These are phyloP conservation scores for Triticum dicoccoides DNA, from an alignment of 176 grass and related monocot genomes.

Conservation along the genomic window DNA sequence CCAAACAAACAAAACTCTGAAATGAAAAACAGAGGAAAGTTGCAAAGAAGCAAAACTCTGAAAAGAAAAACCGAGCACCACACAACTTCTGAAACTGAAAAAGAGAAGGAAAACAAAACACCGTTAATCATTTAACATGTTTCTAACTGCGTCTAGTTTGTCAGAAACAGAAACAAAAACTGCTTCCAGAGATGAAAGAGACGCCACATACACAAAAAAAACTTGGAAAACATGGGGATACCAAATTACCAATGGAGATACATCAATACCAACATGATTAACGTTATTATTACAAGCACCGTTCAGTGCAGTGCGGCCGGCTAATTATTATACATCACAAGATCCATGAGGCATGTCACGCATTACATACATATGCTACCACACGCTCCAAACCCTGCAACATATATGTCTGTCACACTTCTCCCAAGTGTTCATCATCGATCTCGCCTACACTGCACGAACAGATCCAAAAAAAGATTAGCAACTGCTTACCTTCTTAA, in stretches of 20 bases:
- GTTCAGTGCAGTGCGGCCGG: neutral
- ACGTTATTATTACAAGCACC: constrained; percentile 41
- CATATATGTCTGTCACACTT: neutral
- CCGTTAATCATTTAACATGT: no score
- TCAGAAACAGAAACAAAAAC: no score
- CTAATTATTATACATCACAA: neutral
- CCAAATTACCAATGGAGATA: neutral
- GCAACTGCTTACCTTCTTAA: neutral
- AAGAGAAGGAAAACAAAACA: no score
- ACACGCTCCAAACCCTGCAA: neutral
- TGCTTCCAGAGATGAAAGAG: neutral
- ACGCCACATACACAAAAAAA: neutral
- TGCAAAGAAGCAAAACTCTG: neutral
- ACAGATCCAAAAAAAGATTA: no score
- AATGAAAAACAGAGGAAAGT: no score
- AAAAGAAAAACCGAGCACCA: neutral
- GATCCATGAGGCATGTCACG: constrained; percentile 1
- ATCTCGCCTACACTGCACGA: constrained; percentile 27
- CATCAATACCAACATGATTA: constrained; percentile 12
- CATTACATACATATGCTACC: neutral
- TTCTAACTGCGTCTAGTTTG: no score
- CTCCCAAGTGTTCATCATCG: constrained; percentile 8
- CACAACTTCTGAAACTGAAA: neutral
- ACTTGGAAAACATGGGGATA: no score
- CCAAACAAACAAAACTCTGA: neutral